Evolutionary conservation across 108 stramenopile species (phyloP).

Genomic region (Cyclotella kingstonii): DNA sequence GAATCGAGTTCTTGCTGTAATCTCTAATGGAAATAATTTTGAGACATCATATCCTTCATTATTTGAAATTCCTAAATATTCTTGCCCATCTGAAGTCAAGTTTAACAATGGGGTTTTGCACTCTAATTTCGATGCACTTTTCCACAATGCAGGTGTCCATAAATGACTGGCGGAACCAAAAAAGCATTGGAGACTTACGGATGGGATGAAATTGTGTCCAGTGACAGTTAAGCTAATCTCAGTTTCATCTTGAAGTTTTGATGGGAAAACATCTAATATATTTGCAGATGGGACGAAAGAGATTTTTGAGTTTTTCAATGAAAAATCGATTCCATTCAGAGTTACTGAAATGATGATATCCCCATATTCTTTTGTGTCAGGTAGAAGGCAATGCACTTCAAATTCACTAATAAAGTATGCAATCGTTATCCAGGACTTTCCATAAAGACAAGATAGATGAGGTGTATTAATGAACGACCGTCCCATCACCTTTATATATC

Average conservation of each 20-base stretch:
- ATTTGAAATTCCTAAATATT: constrained; percentile 24
- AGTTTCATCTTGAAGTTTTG: constrained; percentile 29
- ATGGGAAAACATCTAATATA: constrained; percentile 21
- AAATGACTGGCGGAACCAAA: constrained; percentile 20
- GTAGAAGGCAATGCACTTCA: constrained; percentile 23
- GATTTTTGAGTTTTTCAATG: constrained; percentile 10
- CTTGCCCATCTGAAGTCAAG: constrained; percentile 30
- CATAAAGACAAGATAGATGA: constrained; percentile 13
- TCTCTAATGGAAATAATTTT: constrained; percentile 16
- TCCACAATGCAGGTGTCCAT: constrained; percentile 41
- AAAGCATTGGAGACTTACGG: constrained; percentile 29
- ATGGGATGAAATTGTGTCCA: constrained; percentile 39
- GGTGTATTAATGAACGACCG: constrained; percentile 25
- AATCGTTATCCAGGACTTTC: constrained; percentile 11
- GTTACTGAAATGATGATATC: constrained; percentile 17
- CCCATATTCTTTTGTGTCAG: constrained; percentile 8
- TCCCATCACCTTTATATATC: constrained; percentile 19
- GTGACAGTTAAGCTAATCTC: constrained; percentile 22
- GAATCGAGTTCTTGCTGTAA: constrained; percentile 28
- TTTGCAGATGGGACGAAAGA: constrained; percentile 16
- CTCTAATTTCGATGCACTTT: constrained; percentile 17
- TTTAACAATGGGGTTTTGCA: constrained; percentile 42
- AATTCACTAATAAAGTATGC: constrained; percentile 17
- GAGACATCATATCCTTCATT: constrained; percentile 30
- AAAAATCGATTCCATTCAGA: constrained; percentile 36